These are phyloP conservation scores for Tagetes erecta DNA, from an alignment of 129 eudicot genomes.

Conservation along the genomic window DNA sequence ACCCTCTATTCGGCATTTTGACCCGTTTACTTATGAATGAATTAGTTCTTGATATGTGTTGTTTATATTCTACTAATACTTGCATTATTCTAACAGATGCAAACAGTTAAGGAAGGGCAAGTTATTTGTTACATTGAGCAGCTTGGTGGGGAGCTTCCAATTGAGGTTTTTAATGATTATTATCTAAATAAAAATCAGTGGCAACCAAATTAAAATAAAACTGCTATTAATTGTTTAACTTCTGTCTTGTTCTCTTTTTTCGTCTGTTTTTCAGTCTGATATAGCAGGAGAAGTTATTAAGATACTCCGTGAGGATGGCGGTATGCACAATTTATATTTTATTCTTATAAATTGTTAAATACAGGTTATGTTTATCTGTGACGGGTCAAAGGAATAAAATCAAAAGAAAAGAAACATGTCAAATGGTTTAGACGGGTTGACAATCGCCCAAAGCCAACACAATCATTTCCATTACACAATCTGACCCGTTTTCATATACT, in stretches of 20 bases:
- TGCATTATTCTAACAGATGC: constrained; percentile 53
- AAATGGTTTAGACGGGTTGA: neutral
- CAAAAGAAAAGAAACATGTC: neutral
- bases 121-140: constrained; percentile 88
- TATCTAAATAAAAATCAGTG: neutral
- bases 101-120: constrained; percentile 86
- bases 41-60: neutral
- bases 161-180: constrained; percentile 55
- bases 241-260: neutral
- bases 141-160: constrained; percentile 74
- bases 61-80: constrained; percentile 5
- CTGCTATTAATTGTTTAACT: neutral
- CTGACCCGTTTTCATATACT: neutral
- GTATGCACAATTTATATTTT: constrained; percentile 43
- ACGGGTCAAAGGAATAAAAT: neutral
- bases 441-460: neutral
- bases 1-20: neutral
- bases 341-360: neutral
- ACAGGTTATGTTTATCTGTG: neutral
- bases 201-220: neutral
- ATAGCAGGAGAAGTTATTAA: constrained; percentile 78
- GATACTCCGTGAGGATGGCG: constrained; percentile 78
- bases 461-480: neutral
- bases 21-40: neutral
- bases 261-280: constrained; percentile 53